Evolutionary conservation across 345 rosid species (phyloP).

Genomic region (Citropsis articulata): DNA sequence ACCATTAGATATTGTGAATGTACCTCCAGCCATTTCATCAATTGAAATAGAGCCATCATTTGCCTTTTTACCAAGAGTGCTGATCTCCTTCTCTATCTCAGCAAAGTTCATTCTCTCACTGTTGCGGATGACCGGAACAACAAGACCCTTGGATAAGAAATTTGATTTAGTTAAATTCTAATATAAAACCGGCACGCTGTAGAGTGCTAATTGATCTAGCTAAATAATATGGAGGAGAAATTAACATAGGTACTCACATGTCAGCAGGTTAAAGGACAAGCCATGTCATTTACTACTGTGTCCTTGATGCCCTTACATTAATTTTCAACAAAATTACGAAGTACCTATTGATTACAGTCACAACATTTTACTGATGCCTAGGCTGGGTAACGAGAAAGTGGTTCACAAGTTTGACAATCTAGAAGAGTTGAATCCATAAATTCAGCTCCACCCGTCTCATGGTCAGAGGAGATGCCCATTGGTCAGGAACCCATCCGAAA

Average conservation of each 20-base stretch:
- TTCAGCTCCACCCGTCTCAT: background rate
- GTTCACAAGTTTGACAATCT: background rate
- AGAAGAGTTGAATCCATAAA: background rate
- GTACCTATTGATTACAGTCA: background rate
- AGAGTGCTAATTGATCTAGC: background rate
- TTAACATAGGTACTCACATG: background rate
- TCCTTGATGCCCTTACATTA: background rate
- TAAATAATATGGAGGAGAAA: background rate
- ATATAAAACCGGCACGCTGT: background rate
- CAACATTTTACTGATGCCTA: background rate
- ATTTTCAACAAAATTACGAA: background rate
- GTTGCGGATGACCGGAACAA: constrained; percentile 77
- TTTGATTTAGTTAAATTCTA: background rate
- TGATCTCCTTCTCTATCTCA: constrained; percentile 87
- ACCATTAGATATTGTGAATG: constrained; percentile 82
- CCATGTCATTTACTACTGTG: background rate
- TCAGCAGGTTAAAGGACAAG: background rate
- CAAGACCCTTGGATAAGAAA: constrained; percentile 64
- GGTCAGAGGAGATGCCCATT: background rate
- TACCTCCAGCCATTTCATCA: constrained; percentile 99
- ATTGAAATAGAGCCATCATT: constrained; percentile 87
- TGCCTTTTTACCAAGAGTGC: constrained; percentile 89
- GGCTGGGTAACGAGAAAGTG: background rate
- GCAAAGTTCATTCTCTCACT: constrained; percentile 78
- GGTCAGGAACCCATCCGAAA: background rate